Evolutionary conservation across 768 basidiomycete species (phyloP), one percentile per base, ranked within the genome.

Genomic region (Omphalotus guepiniiformis): DNA sequence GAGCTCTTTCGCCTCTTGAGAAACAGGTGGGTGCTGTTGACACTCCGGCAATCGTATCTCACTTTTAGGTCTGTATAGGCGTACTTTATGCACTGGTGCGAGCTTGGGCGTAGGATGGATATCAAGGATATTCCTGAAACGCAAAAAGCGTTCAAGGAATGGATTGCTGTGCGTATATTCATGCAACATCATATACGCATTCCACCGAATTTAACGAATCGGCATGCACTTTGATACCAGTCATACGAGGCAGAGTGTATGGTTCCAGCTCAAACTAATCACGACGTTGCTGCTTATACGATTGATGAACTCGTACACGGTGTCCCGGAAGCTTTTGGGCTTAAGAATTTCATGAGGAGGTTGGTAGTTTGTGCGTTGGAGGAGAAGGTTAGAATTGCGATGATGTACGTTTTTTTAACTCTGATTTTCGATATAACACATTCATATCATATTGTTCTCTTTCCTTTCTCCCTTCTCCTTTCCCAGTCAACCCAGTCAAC

Each of bases 71-170:
- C 25, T 21, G 39, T 16, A 11, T 27, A 71, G 66, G 71, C 75
- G 7, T 65, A 55, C 22, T 76, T 62, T 47, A 57, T 57, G 2
- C 54, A 53, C 50, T 79, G 76, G 75, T 35, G 38, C 1, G 75
- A 76, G 51, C 65, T 78, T 12, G 76, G 76, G 3, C 54, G 56
- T 32, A 59, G 68, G 39, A 77, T 79, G 76, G 61, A 65, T 5
- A 78, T 79, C 40, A 53, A 61, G 37, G 67, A 71, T 52, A 74
- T 79, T 32, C 78, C 76, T 2, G 63, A 63, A 2, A 67, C 63
- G 2, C 32, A 69, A 12, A 64, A 71, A 15, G 71, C 57, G 3
- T 53, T 77, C 45, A 50, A 51, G 9, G 56, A 51, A 4, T 78
- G 74, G 75, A 58, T 65, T n/a, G 48, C 53, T 55, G 75, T 74